A percentile compares a stretch with the other conserved stretches of the same genome.
phyloP scores from a whole-genome alignment of 495 filamentous ascomycete species.

The Penicillium angulare region DNA sequence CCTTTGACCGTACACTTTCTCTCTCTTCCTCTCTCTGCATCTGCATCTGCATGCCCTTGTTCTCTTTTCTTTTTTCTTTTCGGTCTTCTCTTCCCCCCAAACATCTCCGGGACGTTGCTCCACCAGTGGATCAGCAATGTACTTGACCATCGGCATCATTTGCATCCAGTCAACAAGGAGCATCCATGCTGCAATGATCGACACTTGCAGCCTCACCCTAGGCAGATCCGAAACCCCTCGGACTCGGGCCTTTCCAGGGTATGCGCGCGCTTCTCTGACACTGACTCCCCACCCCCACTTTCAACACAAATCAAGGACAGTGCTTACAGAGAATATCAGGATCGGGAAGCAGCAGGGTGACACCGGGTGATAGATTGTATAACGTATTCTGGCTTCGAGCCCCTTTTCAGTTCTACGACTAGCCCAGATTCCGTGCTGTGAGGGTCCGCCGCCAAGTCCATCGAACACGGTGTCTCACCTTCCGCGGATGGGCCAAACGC shows the following conservation, averaged over 20 bases:
- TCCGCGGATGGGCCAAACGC: slow-evolving; percentile 27
- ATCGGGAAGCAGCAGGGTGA: slow-evolving; percentile 29
- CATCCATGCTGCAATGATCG: slow-evolving; percentile 15
- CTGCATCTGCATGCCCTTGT: neutral
- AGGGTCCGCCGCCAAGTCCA: slow-evolving; percentile 26
- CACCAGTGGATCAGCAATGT: neutral
- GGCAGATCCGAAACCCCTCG: slow-evolving; percentile 22
- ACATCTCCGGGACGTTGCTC: neutral
- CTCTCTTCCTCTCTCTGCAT: neutral
- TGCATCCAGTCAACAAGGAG: slow-evolving; percentile 14
- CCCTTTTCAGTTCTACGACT: slow-evolving; percentile 22
- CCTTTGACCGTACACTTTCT: neutral
- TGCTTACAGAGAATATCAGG: neutral
- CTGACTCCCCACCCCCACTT: neutral
- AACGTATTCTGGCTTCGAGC: slow-evolving; percentile 15
- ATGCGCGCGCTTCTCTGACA: neutral
- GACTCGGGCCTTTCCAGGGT: slow-evolving; percentile 16
- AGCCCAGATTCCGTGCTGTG: slow-evolving; percentile 22
- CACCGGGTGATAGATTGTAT: slow-evolving; percentile 28
- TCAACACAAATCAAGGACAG: neutral
- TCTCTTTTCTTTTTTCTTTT: neutral
- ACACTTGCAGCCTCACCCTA: slow-evolving; percentile 7
- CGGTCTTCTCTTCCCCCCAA: neutral
- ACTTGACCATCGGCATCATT: neutral
- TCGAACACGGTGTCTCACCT: slow-evolving; percentile 26